phyloP scores from a whole-genome alignment of 1,284 basidiomycete species.

The Tilletia walkeri region DNA sequence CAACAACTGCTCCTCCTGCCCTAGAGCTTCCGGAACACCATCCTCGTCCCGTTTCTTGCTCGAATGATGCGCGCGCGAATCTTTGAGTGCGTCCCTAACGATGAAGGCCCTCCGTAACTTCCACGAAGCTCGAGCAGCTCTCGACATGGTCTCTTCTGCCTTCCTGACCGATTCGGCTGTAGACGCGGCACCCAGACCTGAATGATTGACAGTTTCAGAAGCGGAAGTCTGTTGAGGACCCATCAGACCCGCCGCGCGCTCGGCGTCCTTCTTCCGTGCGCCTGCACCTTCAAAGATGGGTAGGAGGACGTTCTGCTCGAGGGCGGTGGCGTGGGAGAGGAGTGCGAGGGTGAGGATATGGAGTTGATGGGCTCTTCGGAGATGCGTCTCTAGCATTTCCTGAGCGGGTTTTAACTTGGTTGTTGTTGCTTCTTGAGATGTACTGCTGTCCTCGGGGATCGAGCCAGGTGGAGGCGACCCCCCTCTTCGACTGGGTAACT shows the following conservation, averaged over 20 bases:
- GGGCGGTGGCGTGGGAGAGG: constrained; percentile 62
- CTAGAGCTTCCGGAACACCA: neutral
- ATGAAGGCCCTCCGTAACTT: constrained; percentile 63
- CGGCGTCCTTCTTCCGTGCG: constrained; percentile 58
- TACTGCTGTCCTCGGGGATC: neutral
- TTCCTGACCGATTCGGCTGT: neutral
- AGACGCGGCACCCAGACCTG: neutral
- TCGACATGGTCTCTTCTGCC: constrained; percentile 72
- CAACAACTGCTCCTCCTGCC: constrained; percentile 70
- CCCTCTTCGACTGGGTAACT: neutral
- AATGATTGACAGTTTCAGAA: constrained; percentile 25
- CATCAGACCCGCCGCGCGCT: constrained; percentile 31
- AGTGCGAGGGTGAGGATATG: constrained; percentile 13
- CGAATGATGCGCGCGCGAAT: constrained; percentile 34
- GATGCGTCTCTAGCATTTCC: neutral
- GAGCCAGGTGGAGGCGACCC: constrained; percentile 4
- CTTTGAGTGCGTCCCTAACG: constrained; percentile 51
- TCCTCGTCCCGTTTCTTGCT: constrained; percentile 19
- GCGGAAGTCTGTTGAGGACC: constrained; percentile 31
- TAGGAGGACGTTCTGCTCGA: constrained; percentile 79
- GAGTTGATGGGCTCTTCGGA: neutral
- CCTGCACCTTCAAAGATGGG: constrained; percentile 81
- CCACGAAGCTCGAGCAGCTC: constrained; percentile 79
- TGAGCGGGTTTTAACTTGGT: neutral
- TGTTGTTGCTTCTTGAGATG: neutral